Conservation (phyloP, 768 basidiomycete genomes). For the Leucocoprinus leucothites region DNA sequence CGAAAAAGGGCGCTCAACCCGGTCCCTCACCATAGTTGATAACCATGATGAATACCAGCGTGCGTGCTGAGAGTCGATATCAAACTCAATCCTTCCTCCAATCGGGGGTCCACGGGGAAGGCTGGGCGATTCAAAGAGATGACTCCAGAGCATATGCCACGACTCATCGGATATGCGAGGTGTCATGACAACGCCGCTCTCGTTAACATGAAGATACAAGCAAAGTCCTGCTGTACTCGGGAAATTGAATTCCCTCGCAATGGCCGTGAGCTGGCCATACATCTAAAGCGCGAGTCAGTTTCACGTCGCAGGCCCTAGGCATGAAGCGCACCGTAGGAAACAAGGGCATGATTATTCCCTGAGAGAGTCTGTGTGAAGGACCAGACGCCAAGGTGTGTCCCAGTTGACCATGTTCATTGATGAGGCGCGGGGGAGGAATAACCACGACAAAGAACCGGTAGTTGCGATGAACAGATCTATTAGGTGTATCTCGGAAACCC, state of each 20-base stretch:
- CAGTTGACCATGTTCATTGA: conserved; percentile 55
- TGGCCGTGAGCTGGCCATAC: conserved; percentile 71
- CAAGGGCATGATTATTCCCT: conserved; percentile 73
- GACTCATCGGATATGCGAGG: conserved; percentile 78
- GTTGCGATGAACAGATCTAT: conserved; percentile 34
- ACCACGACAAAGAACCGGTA: conserved; percentile 62
- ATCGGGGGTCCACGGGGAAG: conserved; percentile 47
- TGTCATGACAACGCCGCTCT: conserved; percentile 51
- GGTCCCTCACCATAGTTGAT: conserved; percentile 41
- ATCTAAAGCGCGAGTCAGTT: conserved; percentile 40
- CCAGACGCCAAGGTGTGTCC: conserved; percentile 58
- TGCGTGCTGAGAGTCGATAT: conserved; percentile 73
- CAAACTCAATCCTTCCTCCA: conserved; percentile 81
- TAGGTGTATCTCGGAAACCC: conserved; percentile 39
- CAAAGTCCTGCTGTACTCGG: conserved; percentile 75
- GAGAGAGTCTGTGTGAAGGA: conserved; percentile 56
- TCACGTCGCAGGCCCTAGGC: background rate
- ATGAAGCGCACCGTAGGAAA: conserved; percentile 56
- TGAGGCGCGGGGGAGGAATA: conserved; percentile 57
- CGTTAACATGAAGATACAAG: conserved; percentile 68
- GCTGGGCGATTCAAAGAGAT: conserved; percentile 45
- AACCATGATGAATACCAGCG: conserved; percentile 79
- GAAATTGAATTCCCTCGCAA: conserved; percentile 80
- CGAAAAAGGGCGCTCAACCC: conserved; percentile 33
- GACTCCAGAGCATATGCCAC: conserved; percentile 72